These are phyloP conservation scores for Viola pubescens DNA, from an alignment of 441 rosid species.

Conservation along the genomic window DNA sequence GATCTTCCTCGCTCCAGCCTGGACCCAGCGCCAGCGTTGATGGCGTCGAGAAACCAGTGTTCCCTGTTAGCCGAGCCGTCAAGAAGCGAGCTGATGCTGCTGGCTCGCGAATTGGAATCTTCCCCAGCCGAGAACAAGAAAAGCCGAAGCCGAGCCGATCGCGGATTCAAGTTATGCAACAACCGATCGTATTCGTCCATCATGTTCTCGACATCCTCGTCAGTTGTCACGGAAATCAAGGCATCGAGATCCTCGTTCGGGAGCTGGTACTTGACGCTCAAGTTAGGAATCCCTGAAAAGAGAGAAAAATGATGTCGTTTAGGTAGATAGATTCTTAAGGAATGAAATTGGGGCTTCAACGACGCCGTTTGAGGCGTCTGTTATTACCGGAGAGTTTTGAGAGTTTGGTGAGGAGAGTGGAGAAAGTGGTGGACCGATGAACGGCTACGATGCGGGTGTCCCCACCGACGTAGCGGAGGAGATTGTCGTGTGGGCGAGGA, in stretches of 20 bases:
- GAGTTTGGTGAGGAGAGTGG: constrained; percentile 54
- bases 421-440: constrained; percentile 52
- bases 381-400: constrained; percentile 64
- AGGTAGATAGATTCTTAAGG: too few relatives aligned
- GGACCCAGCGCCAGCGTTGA: constrained; percentile 35
- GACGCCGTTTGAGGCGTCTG: too few relatives aligned
- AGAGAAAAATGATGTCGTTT: too few relatives aligned
- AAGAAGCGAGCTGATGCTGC: constrained; percentile 78
- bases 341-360: too few relatives aligned
- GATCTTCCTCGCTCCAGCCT: constrained; percentile 67
- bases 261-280: constrained; percentile 81
- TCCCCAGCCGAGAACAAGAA: constrained; percentile 59
- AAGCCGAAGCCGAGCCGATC: constrained; percentile 74
- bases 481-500: constrained; percentile 91
- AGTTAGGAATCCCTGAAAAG: constrained; percentile 41
- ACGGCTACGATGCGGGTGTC: constrained; percentile 82
- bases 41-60: constrained; percentile 86
- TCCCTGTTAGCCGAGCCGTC: constrained; percentile 76
- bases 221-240: constrained; percentile 78
- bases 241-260: constrained; percentile 96
- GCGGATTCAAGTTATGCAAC: constrained; percentile 53
- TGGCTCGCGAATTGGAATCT: constrained; percentile 38
- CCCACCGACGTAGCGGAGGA: constrained; percentile 86
- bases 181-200: constrained; percentile 90
- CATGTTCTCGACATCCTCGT: constrained; percentile 95